Percentiles rank a stretch among this genome's conserved stretches.
These are phyloP conservation scores for Tuctoria greenei DNA, from an alignment of 176 grass and related monocot species.

Conservation along the genomic window DNA sequence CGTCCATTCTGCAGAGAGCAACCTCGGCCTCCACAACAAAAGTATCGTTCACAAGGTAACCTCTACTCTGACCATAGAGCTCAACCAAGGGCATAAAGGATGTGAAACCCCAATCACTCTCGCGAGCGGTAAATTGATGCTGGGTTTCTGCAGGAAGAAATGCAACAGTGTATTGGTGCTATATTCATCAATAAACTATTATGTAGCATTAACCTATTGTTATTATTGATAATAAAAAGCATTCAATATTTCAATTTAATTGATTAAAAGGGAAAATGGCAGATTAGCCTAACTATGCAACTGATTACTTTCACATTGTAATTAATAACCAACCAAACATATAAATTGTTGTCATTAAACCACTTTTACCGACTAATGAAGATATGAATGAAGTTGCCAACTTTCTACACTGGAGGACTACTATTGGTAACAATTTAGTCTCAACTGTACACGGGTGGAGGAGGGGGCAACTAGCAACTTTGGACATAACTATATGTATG, in stretches of 20 bases:
- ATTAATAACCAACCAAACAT: too few relatives aligned
- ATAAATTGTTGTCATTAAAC: neutral
- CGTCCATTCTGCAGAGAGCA: constrained; percentile 64
- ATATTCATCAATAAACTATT: neutral
- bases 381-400: neutral
- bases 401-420: neutral
- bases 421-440: constrained; percentile 4
- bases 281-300: too few relatives aligned
- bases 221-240: neutral
- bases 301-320: too few relatives aligned
- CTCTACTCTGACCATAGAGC: constrained; percentile 72
- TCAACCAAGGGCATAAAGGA: constrained; percentile 93
- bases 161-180: constrained; percentile 18
- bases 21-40: constrained; percentile 86
- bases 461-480: neutral
- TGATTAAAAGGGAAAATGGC: too few relatives aligned
- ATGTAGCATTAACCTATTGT: neutral
- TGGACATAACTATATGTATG: neutral
- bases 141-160: constrained; percentile 64
- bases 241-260: too few relatives aligned
- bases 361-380: neutral
- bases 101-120: constrained; percentile 96
- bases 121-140: constrained; percentile 87
- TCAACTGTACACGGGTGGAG: neutral
- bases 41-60: constrained; percentile 80